Evolutionary conservation across 805 yeast species (phyloP).

Genomic region (Candida sonorensis): DNA sequence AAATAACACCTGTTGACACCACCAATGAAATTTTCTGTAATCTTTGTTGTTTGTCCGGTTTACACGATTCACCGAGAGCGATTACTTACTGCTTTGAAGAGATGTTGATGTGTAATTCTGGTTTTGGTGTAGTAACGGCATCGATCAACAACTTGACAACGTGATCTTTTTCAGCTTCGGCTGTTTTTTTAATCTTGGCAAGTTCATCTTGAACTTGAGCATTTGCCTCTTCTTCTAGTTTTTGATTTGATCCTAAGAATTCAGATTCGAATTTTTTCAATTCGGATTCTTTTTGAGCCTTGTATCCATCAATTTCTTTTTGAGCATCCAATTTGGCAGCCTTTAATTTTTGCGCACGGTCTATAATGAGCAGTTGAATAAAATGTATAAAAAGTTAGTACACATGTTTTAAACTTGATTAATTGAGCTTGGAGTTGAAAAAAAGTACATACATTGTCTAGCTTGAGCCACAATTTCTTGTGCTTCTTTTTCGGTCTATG

Average conservation of each 20-base stretch:
- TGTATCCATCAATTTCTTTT: conserved; percentile 80
- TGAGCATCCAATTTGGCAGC: conserved; percentile 94
- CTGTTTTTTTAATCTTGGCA: conserved; percentile 55
- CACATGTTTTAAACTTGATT: too few species aligned
- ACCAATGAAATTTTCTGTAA: too few species aligned
- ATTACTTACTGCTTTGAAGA: conserved; percentile 6
- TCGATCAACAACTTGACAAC: conserved; percentile 75
- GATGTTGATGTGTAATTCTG: conserved; percentile 70
- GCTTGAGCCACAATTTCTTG: conserved; percentile 92
- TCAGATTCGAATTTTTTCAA: conserved; percentile 64
- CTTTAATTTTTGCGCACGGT: conserved; percentile 82
- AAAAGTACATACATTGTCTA: conserved; percentile 58
- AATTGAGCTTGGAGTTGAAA: too few species aligned
- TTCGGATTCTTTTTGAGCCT: conserved; percentile 75
- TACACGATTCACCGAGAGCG: too few species aligned
- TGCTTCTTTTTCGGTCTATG: conserved; percentile 91
- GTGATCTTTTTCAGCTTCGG: conserved; percentile 50
- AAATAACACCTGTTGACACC: too few species aligned
- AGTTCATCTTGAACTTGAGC: conserved; percentile 65
- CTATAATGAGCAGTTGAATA: conserved; percentile 22
- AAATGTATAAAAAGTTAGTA: too few species aligned
- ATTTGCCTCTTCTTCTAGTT: conserved; percentile 76
- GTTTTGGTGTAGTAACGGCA: conserved; percentile 72
- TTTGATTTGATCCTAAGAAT: conserved; percentile 68
- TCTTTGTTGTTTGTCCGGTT: too few species aligned